Percentiles rank a stretch among this genome's conserved stretches.
Evolutionary conservation across 2,329 filamentous ascomycete species (phyloP).

Genomic region (Venturia carpophila): DNA sequence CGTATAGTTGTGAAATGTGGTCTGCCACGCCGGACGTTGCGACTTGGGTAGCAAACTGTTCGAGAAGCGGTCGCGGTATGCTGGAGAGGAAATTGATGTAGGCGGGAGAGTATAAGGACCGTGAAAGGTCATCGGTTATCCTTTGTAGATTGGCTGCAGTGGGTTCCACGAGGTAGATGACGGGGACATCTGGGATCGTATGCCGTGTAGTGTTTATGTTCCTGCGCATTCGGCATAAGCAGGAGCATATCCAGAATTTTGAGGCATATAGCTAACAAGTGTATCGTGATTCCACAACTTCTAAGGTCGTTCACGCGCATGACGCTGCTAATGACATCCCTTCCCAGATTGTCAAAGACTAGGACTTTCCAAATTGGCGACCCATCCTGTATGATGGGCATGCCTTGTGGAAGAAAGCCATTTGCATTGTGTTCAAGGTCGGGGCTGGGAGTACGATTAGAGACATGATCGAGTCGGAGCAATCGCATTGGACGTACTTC

Average conservation of each 20-base stretch:
- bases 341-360: slow-evolving; percentile 84
- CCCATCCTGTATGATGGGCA: slow-evolving; percentile 76
- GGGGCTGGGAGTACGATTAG: slow-evolving; percentile 31
- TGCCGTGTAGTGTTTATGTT: slow-evolving; percentile 76
- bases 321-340: slow-evolving; percentile 95
- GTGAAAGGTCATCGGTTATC: slow-evolving; percentile 79
- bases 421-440: slow-evolving; percentile 55
- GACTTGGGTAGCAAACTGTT: slow-evolving; percentile 89
- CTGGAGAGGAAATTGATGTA: slow-evolving; percentile 97
- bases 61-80: slow-evolving; percentile 78
- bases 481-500: slow-evolving; percentile 22
- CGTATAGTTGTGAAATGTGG: slow-evolving; percentile 83
- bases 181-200: slow-evolving; percentile 90
- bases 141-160: slow-evolving; percentile 69
- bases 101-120: slow-evolving; percentile 81
- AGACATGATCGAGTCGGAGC: neutral
- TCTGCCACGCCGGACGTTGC: slow-evolving; percentile 78
- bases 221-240: slow-evolving; percentile 32
- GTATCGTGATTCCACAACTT: slow-evolving; percentile 91
- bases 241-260: slow-evolving; percentile 24
- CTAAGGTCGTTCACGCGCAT: slow-evolving; percentile 88
- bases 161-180: slow-evolving; percentile 92
- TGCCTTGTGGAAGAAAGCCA: slow-evolving; percentile 58
- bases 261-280: slow-evolving; percentile 55
- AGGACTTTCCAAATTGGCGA: slow-evolving; percentile 97